Evolutionary conservation across 352 stramenopile species (phyloP).

Genomic region (Phytophthora capsici): DNA sequence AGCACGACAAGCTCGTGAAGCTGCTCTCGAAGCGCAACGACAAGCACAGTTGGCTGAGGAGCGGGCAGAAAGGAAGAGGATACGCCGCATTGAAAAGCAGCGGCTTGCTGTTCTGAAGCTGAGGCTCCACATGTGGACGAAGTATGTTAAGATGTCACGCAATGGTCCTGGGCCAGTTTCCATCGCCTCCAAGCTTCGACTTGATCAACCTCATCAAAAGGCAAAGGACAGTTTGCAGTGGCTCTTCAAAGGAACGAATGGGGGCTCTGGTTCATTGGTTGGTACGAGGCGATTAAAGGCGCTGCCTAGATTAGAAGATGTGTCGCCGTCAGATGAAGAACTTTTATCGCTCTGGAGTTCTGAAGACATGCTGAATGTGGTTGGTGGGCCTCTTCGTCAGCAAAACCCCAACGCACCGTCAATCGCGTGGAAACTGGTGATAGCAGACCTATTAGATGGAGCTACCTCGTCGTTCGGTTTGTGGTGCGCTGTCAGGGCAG

Average conservation of each 20-base stretch:
- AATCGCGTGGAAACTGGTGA: slow-evolving; percentile 72
- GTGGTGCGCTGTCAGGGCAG: slow-evolving; percentile 71
- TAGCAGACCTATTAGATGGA: slow-evolving; percentile 72
- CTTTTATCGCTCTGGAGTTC: slow-evolving; percentile 33
- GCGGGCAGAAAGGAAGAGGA: slow-evolving; percentile 38
- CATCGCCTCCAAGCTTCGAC: slow-evolving; percentile 46
- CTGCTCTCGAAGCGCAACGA: slow-evolving; percentile 52
- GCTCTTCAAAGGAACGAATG: slow-evolving; percentile 41
- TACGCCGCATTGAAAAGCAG: slow-evolving; percentile 52
- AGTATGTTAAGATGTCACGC: slow-evolving; percentile 64
- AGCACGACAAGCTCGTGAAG: slow-evolving; percentile 48
- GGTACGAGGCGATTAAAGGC: slow-evolving; percentile 37
- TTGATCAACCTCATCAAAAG: slow-evolving; percentile 41
- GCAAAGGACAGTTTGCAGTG: slow-evolving; percentile 56
- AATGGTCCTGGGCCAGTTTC: slow-evolving; percentile 43
- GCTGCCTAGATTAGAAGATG: slow-evolving; percentile 11
- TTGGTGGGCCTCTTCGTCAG: slow-evolving; percentile 33
- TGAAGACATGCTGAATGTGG: slow-evolving; percentile 47
- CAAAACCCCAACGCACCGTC: slow-evolving; percentile 21
- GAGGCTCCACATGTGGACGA: slow-evolving; percentile 67
- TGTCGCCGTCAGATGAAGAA: slow-evolving; percentile 22
- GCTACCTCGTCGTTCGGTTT: slow-evolving; percentile 67
- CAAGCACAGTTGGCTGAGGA: slow-evolving; percentile 59
- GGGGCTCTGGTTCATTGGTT: slow-evolving; percentile 17
- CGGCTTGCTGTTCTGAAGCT: slow-evolving; percentile 60